These are phyloP conservation scores for Peltaster fructicola DNA, from an alignment of 2,329 filamentous ascomycete species.

Conservation along the genomic window DNA sequence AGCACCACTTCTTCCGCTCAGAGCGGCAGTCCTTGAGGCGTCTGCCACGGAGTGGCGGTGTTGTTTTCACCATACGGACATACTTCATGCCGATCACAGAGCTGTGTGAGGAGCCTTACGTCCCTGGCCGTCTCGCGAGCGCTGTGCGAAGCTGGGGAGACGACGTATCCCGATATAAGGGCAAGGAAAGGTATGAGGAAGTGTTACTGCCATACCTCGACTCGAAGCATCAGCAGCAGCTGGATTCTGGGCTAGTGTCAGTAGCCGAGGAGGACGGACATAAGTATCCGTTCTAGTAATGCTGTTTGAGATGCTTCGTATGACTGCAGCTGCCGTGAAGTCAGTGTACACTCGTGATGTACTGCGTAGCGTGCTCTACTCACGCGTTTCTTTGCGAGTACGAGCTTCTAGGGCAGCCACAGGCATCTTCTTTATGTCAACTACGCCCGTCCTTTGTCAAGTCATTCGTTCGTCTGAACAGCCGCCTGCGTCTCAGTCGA, in stretches of 20 bases:
- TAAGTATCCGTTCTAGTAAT: too few relatives aligned
- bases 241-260: slow-evolving; percentile 48
- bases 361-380: too few relatives aligned
- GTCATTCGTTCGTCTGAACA: too few relatives aligned
- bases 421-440: too few relatives aligned
- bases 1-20: slow-evolving; percentile 60
- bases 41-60: slow-evolving; percentile 28
- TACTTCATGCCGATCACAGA: slow-evolving; percentile 59
- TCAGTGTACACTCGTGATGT: too few relatives aligned
- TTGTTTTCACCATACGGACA: slow-evolving; percentile 60
- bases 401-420: too few relatives aligned
- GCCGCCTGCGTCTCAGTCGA: too few relatives aligned
- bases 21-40: slow-evolving; percentile 55
- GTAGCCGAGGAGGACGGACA: too few relatives aligned
- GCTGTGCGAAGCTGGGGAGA: slow-evolving; percentile 68
- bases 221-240: slow-evolving; percentile 52
- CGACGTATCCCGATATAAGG: slow-evolving; percentile 62
- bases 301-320: too few relatives aligned
- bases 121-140: slow-evolving; percentile 60
- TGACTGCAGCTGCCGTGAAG: too few relatives aligned
- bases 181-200: slow-evolving; percentile 53
- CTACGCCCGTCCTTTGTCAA: too few relatives aligned
- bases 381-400: too few relatives aligned
- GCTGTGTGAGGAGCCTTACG: slow-evolving; percentile 52
- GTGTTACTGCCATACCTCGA: slow-evolving; percentile 65